A percentile compares a stretch with the other conserved stretches of the same genome.
Conservation (phyloP, 1,284 basidiomycete species). For the Athelia psychrophila region DNA sequence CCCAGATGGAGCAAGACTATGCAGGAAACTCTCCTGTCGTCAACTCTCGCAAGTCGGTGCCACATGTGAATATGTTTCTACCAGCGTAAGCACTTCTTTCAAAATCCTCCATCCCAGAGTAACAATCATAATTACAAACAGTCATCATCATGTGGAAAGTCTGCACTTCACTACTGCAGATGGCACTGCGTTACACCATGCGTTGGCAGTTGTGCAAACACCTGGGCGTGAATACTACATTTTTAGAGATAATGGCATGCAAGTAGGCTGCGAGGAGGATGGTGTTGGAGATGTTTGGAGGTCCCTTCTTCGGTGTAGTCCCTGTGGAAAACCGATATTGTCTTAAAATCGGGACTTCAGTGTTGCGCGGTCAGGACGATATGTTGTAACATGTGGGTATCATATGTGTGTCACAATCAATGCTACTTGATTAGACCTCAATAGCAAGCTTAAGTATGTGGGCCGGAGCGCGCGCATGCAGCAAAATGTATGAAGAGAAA, state of each 20-base stretch:
- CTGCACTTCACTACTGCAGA: conserved; percentile 52
- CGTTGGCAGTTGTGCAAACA: conserved; percentile 66
- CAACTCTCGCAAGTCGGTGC: conserved; percentile 14
- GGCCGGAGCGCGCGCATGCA: too few relatives aligned
- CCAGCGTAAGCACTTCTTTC: conserved; percentile 44
- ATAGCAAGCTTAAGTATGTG: too few relatives aligned
- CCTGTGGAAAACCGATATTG: conserved; percentile 10
- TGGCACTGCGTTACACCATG: conserved; percentile 48
- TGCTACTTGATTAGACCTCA: too few relatives aligned
- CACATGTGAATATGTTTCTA: conserved; percentile 53
- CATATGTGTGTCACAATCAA: too few relatives aligned
- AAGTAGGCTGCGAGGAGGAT: conserved; percentile 73
- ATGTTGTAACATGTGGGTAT: too few relatives aligned
- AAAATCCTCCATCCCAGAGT: not conserved
- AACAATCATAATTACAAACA: conserved; percentile 20
- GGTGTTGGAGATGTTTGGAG: conserved; percentile 63
- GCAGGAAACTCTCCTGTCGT: conserved; percentile 38
- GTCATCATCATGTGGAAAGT: conserved; percentile 75
- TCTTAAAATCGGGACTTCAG: too few relatives aligned
- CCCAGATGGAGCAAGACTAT: conserved; percentile 64
- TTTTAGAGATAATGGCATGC: conserved; percentile 70
- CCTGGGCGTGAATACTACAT: conserved; percentile 63
- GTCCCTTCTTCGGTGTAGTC: conserved; percentile 50
- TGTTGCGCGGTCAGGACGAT: too few relatives aligned
- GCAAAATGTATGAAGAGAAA: not conserved